These are phyloP conservation scores for Heterobasidion occidentale DNA, from an alignment of 1,284 basidiomycete species.

Conservation along the genomic window DNA sequence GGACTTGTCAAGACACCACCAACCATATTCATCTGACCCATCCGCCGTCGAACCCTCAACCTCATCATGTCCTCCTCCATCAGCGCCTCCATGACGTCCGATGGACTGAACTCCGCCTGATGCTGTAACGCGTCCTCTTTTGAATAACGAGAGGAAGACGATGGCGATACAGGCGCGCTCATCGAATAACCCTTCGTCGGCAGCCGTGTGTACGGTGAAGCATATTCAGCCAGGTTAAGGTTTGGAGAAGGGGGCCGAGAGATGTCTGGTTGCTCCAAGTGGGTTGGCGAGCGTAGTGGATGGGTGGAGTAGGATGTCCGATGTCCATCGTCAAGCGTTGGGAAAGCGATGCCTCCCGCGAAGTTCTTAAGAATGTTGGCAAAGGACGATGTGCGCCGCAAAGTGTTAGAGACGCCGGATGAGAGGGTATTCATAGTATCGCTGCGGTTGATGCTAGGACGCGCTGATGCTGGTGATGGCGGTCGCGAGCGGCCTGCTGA, in stretches of 20 bases:
- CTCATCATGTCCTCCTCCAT: conserved; percentile 91
- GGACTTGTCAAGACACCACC: conserved; percentile 50
- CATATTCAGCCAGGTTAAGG: conserved; percentile 66
- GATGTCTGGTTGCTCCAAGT: conserved; percentile 30
- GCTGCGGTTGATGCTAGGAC: conserved; percentile 43
- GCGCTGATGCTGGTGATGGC: conserved; percentile 27
- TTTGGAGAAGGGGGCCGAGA: conserved; percentile 72
- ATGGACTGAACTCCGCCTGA: conserved; percentile 51
- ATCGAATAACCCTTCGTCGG: conserved; percentile 23
- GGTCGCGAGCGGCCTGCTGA: conserved; percentile 28
- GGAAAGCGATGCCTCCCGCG: conserved; percentile 66
- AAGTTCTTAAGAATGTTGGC: conserved; percentile 77
- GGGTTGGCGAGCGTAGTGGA: conserved; percentile 7
- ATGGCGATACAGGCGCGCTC: conserved; percentile 25
- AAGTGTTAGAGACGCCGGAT: conserved; percentile 51
- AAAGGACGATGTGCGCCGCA: conserved; percentile 79
- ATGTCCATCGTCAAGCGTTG: conserved; percentile 46
- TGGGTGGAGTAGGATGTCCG: conserved; percentile 27
- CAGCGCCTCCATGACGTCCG: conserved; percentile 77
- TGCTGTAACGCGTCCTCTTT: conserved; percentile 13
- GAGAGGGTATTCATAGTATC: conserved; percentile 59
- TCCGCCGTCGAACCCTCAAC: conserved; percentile 58
- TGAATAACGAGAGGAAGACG: conserved; percentile 9
- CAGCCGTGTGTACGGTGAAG: conserved; percentile 62
- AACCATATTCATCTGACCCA: conserved; percentile 12